Conservation (phyloP, 2,329 filamentous ascomycete species). For the Pseudonectria buxi region DNA sequence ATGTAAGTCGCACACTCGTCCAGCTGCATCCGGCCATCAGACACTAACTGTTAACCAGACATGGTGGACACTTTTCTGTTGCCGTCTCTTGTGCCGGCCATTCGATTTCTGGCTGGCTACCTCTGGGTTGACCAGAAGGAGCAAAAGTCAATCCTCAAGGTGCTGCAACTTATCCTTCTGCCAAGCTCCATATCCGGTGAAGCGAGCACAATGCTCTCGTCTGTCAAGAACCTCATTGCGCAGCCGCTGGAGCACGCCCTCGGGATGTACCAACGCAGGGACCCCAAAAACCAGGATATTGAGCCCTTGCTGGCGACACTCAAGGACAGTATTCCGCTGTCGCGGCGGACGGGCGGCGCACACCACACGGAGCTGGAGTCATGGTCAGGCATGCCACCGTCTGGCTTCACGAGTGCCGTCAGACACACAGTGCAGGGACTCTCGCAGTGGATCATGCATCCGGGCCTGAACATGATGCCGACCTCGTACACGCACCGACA, state of each 20-base stretch:
- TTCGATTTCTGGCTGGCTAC: slow-evolving; percentile 64
- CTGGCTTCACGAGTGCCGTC: slow-evolving; percentile 51
- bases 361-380: slow-evolving; percentile 61
- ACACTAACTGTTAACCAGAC: slow-evolving; percentile 38
- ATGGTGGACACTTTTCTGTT: slow-evolving; percentile 73
- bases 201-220: slow-evolving; percentile 61
- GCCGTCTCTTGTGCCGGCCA: slow-evolving; percentile 68
- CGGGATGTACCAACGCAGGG: slow-evolving; percentile 57
- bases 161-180: slow-evolving; percentile 65
- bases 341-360: slow-evolving; percentile 54
- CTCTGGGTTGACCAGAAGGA: slow-evolving; percentile 62
- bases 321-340: slow-evolving; percentile 50
- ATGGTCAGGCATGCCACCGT: slow-evolving; percentile 53
- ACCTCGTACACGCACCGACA: slow-evolving; percentile 68
- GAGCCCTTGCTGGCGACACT: slow-evolving; percentile 63
- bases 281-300: slow-evolving; percentile 62
- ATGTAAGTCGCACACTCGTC: slow-evolving; percentile 42
- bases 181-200: slow-evolving; percentile 66
- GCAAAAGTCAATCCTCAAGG: slow-evolving; percentile 61
- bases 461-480: slow-evolving; percentile 47
- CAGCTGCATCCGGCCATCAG: not conserved
- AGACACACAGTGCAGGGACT: slow-evolving; percentile 56
- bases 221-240: slow-evolving; percentile 65
- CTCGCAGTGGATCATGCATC: slow-evolving; percentile 59
- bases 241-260: slow-evolving; percentile 62